Percentiles rank a stretch among this genome's conserved stretches.
Evolutionary conservation across 805 yeast species (phyloP).

Genomic region (Candida patagonica): DNA sequence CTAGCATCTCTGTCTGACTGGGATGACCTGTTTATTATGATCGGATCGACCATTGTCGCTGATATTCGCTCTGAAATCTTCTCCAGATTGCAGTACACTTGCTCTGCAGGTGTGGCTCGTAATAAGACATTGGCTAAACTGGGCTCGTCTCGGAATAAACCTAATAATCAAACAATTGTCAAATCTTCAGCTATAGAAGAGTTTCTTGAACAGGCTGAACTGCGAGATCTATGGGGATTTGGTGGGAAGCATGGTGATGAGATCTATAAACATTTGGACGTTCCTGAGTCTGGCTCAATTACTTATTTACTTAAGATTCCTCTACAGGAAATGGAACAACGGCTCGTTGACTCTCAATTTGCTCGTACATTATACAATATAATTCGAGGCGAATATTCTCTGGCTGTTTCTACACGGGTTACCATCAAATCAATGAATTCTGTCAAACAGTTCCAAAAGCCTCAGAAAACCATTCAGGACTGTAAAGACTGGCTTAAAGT

Average conservation of each 20-base stretch:
- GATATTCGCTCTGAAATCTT: conserved; percentile 47
- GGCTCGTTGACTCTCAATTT: conserved; percentile 36
- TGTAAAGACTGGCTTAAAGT: conserved; percentile 73
- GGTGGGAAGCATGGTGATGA: conserved; percentile 82
- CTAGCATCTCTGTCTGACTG: conserved; percentile 41
- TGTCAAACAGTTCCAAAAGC: conserved; percentile 62
- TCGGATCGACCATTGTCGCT: conserved; percentile 55
- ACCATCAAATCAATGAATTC: conserved; percentile 83
- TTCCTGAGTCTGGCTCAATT: conserved; percentile 42
- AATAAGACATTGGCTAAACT: conserved; percentile 75
- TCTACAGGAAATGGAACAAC: conserved; percentile 28
- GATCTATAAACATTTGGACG: conserved; percentile 39
- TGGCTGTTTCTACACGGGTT: conserved; percentile 48
- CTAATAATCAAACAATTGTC: conserved; percentile 76
- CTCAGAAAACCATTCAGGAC: conserved; percentile 46
- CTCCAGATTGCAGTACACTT: conserved; percentile 60
- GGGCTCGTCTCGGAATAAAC: conserved; percentile 79
- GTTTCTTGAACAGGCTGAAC: conserved; percentile 52
- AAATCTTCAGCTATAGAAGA: conserved; percentile 36
- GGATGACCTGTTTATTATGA: conserved; percentile 67
- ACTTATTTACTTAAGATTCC: conserved; percentile 42
- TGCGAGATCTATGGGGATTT: conserved; percentile 77
- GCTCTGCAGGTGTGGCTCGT: conserved; percentile 80
- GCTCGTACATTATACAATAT: conserved; percentile 50
- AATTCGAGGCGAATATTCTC: conserved; percentile 51